These are phyloP conservation scores for Arctium lappa DNA, from an alignment of 129 eudicot genomes.

Conservation along the genomic window DNA sequence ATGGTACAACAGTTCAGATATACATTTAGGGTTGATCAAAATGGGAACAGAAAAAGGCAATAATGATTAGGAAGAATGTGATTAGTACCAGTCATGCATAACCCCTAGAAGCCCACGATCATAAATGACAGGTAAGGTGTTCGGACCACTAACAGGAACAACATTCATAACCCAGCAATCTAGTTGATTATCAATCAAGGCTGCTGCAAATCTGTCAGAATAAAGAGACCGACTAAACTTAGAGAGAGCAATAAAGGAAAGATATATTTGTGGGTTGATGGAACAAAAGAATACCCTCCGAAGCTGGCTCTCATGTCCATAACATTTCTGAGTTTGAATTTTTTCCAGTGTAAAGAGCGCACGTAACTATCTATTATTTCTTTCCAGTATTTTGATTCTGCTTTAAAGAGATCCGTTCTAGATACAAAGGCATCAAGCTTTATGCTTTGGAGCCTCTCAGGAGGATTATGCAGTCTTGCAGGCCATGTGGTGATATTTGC, in stretches of 20 bases:
- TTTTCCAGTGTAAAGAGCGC: constrained; percentile 68
- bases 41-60: neutral
- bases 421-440: constrained; percentile 84
- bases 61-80: neutral
- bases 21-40: neutral
- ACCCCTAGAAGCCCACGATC: constrained; percentile 98
- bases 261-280: neutral
- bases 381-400: constrained; percentile 90
- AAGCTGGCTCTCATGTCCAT: constrained; percentile 98
- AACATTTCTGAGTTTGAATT: constrained; percentile 70
- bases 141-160: constrained; percentile 89
- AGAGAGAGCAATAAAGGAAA: neutral
- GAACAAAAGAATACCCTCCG: constrained; percentile 66
- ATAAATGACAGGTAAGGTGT: constrained; percentile 87
- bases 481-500: constrained; percentile 79
- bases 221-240: neutral
- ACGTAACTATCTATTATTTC: constrained; percentile 75
- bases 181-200: constrained; percentile 57
- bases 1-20: neutral
- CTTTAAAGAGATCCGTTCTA: constrained; percentile 82
- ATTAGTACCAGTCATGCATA: constrained; percentile 84
- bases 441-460: constrained; percentile 82
- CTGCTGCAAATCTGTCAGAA: constrained; percentile 85
- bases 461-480: constrained; percentile 73
- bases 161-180: constrained; percentile 98